These are phyloP conservation scores for Rehmannia glutinosa DNA, from an alignment of 257 asterid genomes.

Conservation along the genomic window DNA sequence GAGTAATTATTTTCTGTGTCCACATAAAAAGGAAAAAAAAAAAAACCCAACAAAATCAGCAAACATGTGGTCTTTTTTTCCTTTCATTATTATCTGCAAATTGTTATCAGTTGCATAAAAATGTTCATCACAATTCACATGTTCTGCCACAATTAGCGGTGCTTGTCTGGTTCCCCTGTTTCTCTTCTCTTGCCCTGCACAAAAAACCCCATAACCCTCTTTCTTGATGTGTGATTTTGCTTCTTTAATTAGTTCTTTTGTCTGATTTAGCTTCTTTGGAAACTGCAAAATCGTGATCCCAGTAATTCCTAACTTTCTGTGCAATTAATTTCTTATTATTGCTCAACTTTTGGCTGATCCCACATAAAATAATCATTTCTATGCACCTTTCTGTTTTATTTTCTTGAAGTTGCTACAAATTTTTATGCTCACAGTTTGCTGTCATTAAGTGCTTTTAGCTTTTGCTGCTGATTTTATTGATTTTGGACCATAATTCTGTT, in stretches of 20 bases:
- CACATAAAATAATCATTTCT: no score
- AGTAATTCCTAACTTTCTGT: background rate
- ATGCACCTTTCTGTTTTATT: no score
- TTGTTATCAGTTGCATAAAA: background rate
- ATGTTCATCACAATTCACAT: background rate
- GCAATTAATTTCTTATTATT: background rate
- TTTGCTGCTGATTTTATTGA: no score
- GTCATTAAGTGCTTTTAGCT: no score
- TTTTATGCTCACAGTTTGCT: no score
- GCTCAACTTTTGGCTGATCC: no score
- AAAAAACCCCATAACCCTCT: no score
- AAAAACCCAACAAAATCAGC: slow-evolving; percentile 20
- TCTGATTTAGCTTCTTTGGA: no score
- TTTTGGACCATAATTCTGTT: no score
- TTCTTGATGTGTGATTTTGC: background rate
- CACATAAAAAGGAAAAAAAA: slow-evolving; percentile 14
- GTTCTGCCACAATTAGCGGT: no score
- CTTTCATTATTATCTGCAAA: slow-evolving; percentile 24
- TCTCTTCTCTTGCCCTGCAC: background rate
- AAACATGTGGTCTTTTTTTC: slow-evolving; percentile 26
- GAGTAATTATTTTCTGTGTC: slow-evolving; percentile 7
- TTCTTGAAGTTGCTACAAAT: no score
- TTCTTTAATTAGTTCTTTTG: background rate
- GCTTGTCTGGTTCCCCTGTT: background rate
- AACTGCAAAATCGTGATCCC: background rate